These are phyloP conservation scores for Neospora caninum DNA, from an alignment of 169 alveolate genomes.

Conservation along the genomic window DNA sequence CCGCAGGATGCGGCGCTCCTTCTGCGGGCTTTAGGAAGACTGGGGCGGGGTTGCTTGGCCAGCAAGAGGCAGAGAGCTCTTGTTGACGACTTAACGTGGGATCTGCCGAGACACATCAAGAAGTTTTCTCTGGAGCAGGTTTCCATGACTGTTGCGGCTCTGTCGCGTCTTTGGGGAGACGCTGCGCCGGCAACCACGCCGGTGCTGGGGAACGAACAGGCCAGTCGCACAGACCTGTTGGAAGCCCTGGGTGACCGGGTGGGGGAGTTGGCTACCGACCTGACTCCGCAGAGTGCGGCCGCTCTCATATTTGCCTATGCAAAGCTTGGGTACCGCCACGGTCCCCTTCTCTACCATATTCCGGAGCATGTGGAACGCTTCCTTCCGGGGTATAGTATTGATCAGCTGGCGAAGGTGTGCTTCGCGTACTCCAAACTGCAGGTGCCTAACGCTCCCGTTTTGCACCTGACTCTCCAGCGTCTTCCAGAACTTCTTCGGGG, in stretches of 20 bases:
- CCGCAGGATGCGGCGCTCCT: slow-evolving; percentile 9
- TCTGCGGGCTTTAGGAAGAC: neutral
- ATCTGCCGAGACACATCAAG: slow-evolving; percentile 7
- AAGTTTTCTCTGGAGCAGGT: slow-evolving; percentile 16
- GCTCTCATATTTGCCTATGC: slow-evolving; percentile 23
- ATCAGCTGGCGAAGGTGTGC: slow-evolving; percentile 28
- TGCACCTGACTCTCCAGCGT: neutral
- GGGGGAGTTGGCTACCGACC: neutral
- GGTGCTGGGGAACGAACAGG: neutral
- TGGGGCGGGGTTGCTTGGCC: neutral
- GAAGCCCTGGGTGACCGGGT: slow-evolving; percentile 25
- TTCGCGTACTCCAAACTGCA: slow-evolving; percentile 28
- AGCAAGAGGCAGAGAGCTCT: neutral
- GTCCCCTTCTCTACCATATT: slow-evolving; percentile 20
- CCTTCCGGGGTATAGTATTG: neutral
- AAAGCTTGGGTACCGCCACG: slow-evolving; percentile 28
- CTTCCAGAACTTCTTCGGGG: neutral
- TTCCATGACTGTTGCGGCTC: slow-evolving; percentile 26
- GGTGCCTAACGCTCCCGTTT: neutral
- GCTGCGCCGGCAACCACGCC: neutral
- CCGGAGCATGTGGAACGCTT: slow-evolving; percentile 42
- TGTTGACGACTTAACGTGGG: neutral
- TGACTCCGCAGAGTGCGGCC: slow-evolving; percentile 18
- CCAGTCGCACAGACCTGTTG: neutral
- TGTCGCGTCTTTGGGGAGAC: slow-evolving; percentile 20